Percentiles rank a stretch among this genome's conserved stretches.
phyloP scores from a whole-genome alignment of 2,329 filamentous ascomycete species.

The Penicillium brevicompactum region DNA sequence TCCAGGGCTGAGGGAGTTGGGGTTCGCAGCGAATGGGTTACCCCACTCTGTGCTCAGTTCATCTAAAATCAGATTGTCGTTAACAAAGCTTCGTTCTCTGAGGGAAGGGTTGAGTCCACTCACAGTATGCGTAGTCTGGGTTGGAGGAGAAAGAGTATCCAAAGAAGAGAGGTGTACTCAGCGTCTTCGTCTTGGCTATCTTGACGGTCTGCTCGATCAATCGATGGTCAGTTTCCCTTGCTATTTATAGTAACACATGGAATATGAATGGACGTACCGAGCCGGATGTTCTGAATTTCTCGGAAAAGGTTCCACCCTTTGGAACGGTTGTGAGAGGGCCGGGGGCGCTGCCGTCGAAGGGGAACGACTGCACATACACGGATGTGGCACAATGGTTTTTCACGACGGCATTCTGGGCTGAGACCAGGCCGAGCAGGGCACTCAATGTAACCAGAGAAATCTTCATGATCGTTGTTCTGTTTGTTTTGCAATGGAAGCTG shows the following conservation, averaged over 20 bases:
- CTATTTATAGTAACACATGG: too few species aligned
- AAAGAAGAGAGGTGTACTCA: conserved; percentile 29
- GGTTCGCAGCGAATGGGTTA: conserved; percentile 25
- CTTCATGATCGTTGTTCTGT: conserved; percentile 20
- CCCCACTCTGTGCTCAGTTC: conserved; percentile 29
- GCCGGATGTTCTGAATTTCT: conserved; percentile 24
- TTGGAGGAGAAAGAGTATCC: conserved; percentile 28
- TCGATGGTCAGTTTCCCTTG: conserved; percentile 16
- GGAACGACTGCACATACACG: conserved; percentile 29
- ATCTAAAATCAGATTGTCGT: conserved; percentile 17
- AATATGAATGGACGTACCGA: conserved; percentile 19
- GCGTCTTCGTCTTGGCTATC: conserved; percentile 30
- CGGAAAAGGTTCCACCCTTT: conserved; percentile 23
- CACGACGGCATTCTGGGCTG: conserved; percentile 27
- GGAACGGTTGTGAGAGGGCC: conserved; percentile 26
- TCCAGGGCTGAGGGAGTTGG: conserved; percentile 28
- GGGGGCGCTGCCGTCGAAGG: conserved; percentile 25
- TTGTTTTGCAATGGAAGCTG: conserved; percentile 12
- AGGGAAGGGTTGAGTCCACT: conserved; percentile 11
- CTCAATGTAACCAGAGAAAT: conserved; percentile 17
- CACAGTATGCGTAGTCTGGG: conserved; percentile 28
- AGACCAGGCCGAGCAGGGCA: conserved; percentile 21
- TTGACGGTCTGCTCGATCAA: conserved; percentile 23
- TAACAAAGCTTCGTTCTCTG: conserved; percentile 7
- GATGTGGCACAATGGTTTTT: conserved; percentile 23